Base-by-base conservation (phyloP, 2,329 filamentous ascomycete species). In the Laburnicola sp. region DNA sequence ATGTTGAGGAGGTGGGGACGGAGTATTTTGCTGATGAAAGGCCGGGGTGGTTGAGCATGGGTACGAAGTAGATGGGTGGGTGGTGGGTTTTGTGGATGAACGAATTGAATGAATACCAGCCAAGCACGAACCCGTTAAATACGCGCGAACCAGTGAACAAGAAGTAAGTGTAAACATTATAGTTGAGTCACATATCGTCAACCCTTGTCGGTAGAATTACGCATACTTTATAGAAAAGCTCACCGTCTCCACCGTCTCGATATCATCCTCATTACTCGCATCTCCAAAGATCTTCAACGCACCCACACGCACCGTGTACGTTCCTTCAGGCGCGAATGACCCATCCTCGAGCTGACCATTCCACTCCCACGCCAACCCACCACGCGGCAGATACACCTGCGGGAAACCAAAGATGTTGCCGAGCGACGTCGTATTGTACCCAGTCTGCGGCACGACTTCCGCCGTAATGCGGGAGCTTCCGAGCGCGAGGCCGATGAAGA, bases 41-140 rank as follows among this genome's bases (percentile, higher is more conserved):
- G 37, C 58, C 62, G n/a, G 38, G 39, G 10, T 70, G 66, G 66
- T 26, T 68, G 34, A 57, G 58, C 6, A 4, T 45, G 8, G 22
- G 16, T 16, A 16, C 16, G 16, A 16, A 16, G 6, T 2, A 23
- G 21, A 38, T 22, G 3, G 28, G 16, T 16, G 16, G 16, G 16
- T 16, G 16, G 16, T 16, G 16, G 16, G 16, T 16, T 16, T 16
- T 16, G 16, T 16, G 16, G 16, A 16, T 16, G 16, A 16, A 16
- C 16, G 16, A 16, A 16, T 16, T 16, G 16, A 16, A 16, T 16
- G 16, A 16, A 16, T 16, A 16, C 16, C 16, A 16, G 16, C 16
- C 16, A 16, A 16, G 16, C 16, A 16, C 16, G 16, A 16, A 16
- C 16, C 16, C 16, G 16, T 16, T 16, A 30, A 10, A 30, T 6